A percentile compares a stretch with the other conserved stretches of the same genome.
phyloP scores from a whole-genome alignment of 495 filamentous ascomycete species.

The Aspergillus baeticus region DNA sequence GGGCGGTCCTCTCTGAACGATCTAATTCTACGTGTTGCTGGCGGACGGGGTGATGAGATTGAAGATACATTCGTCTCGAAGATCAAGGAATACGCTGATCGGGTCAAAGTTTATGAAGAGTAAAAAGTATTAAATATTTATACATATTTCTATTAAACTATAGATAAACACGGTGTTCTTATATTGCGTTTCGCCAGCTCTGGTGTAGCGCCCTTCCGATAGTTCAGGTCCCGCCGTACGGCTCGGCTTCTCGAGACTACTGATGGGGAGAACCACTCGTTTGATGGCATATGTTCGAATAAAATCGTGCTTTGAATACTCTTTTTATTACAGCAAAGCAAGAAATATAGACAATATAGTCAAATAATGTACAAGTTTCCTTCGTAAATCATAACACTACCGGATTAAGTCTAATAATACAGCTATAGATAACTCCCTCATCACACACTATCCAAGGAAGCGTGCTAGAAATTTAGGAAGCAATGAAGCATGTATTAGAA shows the following conservation, averaged over 20 bases:
- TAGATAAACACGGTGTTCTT: not conserved
- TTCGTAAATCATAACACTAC: constrained; percentile 26
- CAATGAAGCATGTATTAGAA: not conserved
- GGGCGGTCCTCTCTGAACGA: constrained; percentile 88
- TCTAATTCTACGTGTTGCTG: constrained; percentile 81
- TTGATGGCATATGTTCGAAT: not conserved
- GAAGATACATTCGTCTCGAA: constrained; percentile 74
- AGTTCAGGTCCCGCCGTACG: no score
- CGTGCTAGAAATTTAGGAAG: not conserved
- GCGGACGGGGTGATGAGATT: constrained; percentile 81
- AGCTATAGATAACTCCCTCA: constrained; percentile 9
- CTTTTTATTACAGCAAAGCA: constrained; percentile 1
- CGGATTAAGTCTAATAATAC: constrained; percentile 24
- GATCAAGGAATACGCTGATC: constrained; percentile 77
- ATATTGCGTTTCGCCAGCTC: no score
- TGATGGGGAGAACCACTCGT: no score
- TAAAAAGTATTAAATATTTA: constrained; percentile 8
- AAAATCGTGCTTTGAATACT: not conserved
- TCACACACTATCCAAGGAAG: constrained; percentile 12
- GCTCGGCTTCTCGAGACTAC: no score
- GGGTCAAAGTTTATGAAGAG: constrained; percentile 73
- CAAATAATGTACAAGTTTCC: constrained; percentile 15
- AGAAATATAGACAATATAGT: constrained; percentile 6
- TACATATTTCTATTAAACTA: not conserved
- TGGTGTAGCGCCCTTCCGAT: no score